phyloP scores from a whole-genome alignment of 306 rosid species.

The Ormosia semicastrata region DNA sequence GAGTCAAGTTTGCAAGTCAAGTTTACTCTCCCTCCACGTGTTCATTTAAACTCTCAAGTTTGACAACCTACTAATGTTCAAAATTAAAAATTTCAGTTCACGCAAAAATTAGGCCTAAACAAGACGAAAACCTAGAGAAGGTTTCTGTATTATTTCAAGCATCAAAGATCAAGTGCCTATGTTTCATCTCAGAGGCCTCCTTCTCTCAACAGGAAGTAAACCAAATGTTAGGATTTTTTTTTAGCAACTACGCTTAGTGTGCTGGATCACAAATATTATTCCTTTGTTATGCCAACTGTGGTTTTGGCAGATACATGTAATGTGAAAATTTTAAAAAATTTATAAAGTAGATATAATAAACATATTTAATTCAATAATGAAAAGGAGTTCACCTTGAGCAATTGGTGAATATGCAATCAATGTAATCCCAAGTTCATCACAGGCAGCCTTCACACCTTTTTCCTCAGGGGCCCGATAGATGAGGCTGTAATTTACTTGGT shows the following conservation, averaged over 20 bases:
- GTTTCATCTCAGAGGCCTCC: background rate
- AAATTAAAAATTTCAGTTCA: background rate
- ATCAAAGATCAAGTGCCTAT: background rate
- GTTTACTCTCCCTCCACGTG: background rate
- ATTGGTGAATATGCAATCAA: slow-evolving; percentile 94
- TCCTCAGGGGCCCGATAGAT: slow-evolving; percentile 81
- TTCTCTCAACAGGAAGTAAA: background rate
- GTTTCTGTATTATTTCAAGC: background rate
- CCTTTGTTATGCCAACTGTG: background rate
- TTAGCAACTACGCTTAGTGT: background rate
- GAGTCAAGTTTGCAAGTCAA: background rate
- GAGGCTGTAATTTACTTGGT: slow-evolving; percentile 96
- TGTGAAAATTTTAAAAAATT: background rate
- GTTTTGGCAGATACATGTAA: background rate
- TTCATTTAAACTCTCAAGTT: background rate
- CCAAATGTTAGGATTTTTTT: background rate
- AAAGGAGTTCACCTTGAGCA: slow-evolving; percentile 73
- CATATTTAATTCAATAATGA: background rate
- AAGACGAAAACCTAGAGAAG: background rate
- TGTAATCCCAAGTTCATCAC: slow-evolving; percentile 92
- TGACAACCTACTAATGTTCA: background rate
- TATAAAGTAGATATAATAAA: background rate
- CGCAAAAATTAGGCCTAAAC: background rate
- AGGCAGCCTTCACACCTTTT: slow-evolving; percentile 79
- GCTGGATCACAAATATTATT: background rate